Percentiles rank a stretch among this genome's conserved stretches.
Conservation (phyloP, 202 grass and related monocot species). For the Hordeum pubiflorum region DNA sequence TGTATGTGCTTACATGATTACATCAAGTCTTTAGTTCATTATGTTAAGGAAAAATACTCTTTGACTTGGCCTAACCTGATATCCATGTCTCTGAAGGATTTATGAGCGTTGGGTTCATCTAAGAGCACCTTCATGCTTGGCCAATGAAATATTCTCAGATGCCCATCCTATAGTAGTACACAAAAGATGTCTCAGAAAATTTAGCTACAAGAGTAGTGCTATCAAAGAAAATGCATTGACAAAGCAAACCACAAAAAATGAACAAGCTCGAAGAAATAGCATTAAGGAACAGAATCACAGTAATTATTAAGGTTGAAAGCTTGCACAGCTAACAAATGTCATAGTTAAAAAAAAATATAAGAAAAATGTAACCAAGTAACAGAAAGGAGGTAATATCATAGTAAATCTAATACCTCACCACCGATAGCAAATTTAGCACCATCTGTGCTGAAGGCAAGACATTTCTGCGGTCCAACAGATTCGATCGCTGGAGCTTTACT, state of each 20-base stretch:
- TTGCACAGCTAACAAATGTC: neutral
- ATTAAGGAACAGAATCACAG: neutral
- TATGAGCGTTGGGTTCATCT: slow-evolving; percentile 95
- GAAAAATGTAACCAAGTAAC: neutral
- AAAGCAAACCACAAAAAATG: neutral
- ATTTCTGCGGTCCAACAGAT: slow-evolving; percentile 82
- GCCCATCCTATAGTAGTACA: slow-evolving; percentile 59
- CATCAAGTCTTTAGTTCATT: slow-evolving; percentile 11
- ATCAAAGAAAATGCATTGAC: neutral
- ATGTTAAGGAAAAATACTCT: neutral
- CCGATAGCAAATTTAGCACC: slow-evolving; percentile 87
- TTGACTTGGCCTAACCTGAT: slow-evolving; percentile 60
- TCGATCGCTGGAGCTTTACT: slow-evolving; percentile 53
- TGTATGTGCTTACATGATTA: slow-evolving; percentile 23
- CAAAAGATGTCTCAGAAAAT: slow-evolving; percentile 6
- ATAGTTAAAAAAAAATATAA: neutral
- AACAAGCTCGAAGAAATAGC: slow-evolving; percentile 12
- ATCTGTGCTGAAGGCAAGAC: slow-evolving; percentile 91
- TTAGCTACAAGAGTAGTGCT: slow-evolving; percentile 14
- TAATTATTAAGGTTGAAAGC: neutral
- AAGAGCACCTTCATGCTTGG: slow-evolving; percentile 74
- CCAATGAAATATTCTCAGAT: slow-evolving; percentile 91
- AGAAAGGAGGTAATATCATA: neutral
- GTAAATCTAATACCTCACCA: slow-evolving; percentile 52
- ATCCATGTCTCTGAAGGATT: slow-evolving; percentile 93